A percentile compares a stretch with the other conserved stretches of the same genome.
These are phyloP conservation scores for Paramyrothecium sp. DNA, from an alignment of 2,329 filamentous ascomycete species.

Conservation along the genomic window DNA sequence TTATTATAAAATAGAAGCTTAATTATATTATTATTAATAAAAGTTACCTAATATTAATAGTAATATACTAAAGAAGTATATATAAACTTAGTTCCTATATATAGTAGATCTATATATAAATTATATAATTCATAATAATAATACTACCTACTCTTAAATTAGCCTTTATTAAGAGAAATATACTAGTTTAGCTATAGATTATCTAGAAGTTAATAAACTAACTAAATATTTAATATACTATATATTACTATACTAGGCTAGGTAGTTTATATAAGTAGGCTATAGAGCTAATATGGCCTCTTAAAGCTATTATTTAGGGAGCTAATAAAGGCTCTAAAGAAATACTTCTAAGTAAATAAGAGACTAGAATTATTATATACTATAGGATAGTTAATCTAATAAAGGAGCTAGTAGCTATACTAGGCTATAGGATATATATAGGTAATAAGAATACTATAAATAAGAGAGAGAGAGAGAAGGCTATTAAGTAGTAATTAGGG, in stretches of 20 bases:
- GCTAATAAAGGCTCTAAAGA: too few relatives aligned
- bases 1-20: not conserved
- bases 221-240: constrained; percentile 4
- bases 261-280: constrained; percentile 1
- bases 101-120: constrained; percentile 1
- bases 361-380: not conserved
- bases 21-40: constrained; percentile 3
- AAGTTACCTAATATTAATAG: constrained; percentile 1
- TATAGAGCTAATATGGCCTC: not conserved
- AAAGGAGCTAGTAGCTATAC: not conserved
- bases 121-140: constrained; percentile 4
- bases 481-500: too few relatives aligned
- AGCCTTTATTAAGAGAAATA: constrained; percentile 2
- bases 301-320: not conserved
- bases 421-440: constrained; percentile 3
- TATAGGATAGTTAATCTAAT: not conserved
- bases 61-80: not conserved
- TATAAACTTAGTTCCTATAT: constrained; percentile 3
- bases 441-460: not conserved
- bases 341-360: too few relatives aligned
- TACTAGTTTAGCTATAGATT: constrained; percentile 3
- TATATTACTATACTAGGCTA: not conserved
- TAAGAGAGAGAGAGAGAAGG: not conserved
- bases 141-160: not conserved
- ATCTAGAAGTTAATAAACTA: constrained; percentile 5